These are phyloP conservation scores for Plasmodium billcollinsi DNA, from an alignment of 169 alveolate species.

Conservation along the genomic window DNA sequence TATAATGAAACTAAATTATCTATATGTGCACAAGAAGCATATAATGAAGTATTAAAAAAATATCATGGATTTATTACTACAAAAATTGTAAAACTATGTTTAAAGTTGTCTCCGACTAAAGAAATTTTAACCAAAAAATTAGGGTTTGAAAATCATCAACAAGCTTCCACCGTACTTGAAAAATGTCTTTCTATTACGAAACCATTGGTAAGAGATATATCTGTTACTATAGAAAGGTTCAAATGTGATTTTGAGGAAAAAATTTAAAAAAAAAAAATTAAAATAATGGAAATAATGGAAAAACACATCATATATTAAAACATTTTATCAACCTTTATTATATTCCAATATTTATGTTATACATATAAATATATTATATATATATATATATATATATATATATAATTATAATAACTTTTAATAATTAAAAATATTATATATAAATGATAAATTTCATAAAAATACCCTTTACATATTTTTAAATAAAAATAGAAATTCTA, in stretches of 20 bases:
- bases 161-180: conserved; percentile 22
- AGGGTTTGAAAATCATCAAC: conserved; percentile 21
- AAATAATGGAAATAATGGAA: too few species aligned
- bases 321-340: too few species aligned
- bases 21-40: conserved; percentile 65
- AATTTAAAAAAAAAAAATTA: conserved; percentile 11
- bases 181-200: conserved; percentile 41
- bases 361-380: too few species aligned
- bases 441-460: too few species aligned
- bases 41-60: conserved; percentile 67
- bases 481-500: too few species aligned
- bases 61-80: conserved; percentile 66
- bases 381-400: neutral
- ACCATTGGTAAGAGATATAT: conserved; percentile 45
- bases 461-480: too few species aligned
- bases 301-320: too few species aligned
- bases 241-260: conserved; percentile 63
- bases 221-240: conserved; percentile 37
- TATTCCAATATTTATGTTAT: too few species aligned
- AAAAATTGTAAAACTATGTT: conserved; percentile 43
- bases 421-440: neutral
- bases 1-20: conserved; percentile 26
- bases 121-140: conserved; percentile 46
- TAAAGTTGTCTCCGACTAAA: conserved; percentile 51
- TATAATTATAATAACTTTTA: neutral